Conservation (phyloP, 345 rosid species). For the Pistacia vera region DNA sequence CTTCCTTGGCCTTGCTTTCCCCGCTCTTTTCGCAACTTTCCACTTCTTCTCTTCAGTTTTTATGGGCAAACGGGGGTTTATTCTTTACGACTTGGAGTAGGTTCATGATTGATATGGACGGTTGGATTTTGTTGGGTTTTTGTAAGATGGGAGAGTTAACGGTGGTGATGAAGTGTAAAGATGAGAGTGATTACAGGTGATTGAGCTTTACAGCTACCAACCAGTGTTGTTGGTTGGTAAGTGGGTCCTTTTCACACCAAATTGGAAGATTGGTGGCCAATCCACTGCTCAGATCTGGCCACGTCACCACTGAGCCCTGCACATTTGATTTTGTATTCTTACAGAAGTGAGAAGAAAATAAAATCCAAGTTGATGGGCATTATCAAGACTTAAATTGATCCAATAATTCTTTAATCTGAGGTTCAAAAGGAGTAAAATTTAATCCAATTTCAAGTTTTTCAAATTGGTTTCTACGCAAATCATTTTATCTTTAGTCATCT, state of each 20-base stretch:
- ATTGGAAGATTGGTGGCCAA: background rate
- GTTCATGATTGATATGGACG: background rate
- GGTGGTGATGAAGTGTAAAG: background rate
- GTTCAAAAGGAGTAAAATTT: too few species aligned
- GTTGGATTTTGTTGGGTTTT: background rate
- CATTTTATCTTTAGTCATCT: too few species aligned
- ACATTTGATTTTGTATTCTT: too few species aligned
- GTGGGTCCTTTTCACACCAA: constrained; percentile 11
- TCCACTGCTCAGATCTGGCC: background rate
- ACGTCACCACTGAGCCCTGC: background rate
- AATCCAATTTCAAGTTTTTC: too few species aligned
- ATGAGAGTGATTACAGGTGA: background rate
- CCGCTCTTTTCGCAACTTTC: constrained; percentile 10
- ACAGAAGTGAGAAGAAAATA: too few species aligned
- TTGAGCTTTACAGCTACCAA: background rate
- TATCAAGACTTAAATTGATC: too few species aligned
- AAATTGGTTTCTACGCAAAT: too few species aligned
- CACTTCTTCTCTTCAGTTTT: background rate
- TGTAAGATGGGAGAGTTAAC: background rate
- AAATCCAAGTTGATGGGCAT: too few species aligned
- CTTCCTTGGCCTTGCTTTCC: background rate
- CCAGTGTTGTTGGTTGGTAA: background rate
- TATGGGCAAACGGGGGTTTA: background rate
- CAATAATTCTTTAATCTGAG: too few species aligned
- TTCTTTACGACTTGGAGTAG: background rate